A percentile compares a stretch with the other conserved stretches of the same genome.
Conservation (phyloP, 768 basidiomycete genomes). For the Asterophora parasitica region DNA sequence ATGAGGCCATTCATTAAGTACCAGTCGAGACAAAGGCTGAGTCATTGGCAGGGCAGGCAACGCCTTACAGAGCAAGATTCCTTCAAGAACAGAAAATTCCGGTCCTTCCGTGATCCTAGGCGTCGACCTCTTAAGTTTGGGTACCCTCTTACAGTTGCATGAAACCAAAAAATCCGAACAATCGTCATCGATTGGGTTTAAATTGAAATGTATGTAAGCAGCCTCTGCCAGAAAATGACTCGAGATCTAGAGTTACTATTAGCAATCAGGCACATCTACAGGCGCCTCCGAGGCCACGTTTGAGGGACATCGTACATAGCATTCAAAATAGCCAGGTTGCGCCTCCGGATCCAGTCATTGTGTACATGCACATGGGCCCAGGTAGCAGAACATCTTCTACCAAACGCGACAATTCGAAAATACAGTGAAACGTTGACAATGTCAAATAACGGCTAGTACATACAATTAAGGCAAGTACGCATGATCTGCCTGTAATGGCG, state of each 20-base stretch:
- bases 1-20: neutral
- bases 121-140: neutral
- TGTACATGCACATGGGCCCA: neutral
- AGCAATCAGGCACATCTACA: constrained; percentile 5
- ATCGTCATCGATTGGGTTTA: neutral
- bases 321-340: neutral
- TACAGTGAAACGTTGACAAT: too few relatives aligned
- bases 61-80: too few relatives aligned
- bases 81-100: neutral
- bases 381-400: neutral
- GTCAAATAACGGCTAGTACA: too few relatives aligned
- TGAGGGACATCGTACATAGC: too few relatives aligned
- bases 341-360: too few relatives aligned
- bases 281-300: neutral
- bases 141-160: neutral
- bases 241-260: too few relatives aligned
- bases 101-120: constrained; percentile 7
- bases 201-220: constrained; percentile 3
- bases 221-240: constrained; percentile 5
- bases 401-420: too few relatives aligned
- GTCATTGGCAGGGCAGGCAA: constrained; percentile 1
- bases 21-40: neutral
- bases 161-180: neutral
- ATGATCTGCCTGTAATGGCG: neutral
- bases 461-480: too few relatives aligned